Percentiles rank a stretch among this genome's conserved stretches.
phyloP scores from a whole-genome alignment of 805 yeast species.

The Lipomyces kockii region DNA sequence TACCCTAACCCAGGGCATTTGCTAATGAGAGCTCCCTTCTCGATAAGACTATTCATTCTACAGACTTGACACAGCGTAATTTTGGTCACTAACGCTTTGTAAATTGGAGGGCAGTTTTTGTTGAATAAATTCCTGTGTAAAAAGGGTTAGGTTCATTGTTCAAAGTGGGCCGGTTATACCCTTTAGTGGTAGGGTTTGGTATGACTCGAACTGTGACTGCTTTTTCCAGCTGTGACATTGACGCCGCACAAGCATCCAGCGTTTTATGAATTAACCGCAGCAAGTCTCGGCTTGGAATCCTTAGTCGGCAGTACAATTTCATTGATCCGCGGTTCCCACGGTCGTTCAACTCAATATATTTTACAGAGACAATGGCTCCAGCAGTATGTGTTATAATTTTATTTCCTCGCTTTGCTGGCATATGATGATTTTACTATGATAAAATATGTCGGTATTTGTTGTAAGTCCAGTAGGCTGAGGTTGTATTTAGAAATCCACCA shows the following conservation, averaged over 20 bases:
- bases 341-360: neutral
- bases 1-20: neutral
- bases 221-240: neutral
- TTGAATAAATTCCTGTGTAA: no score
- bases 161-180: no score
- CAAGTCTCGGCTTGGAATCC: neutral
- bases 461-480: conserved; percentile 76
- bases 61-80: neutral
- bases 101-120: no score
- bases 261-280: neutral
- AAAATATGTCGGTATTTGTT: conserved; percentile 20
- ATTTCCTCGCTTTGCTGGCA: conserved; percentile 36
- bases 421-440: conserved; percentile 5
- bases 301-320: neutral
- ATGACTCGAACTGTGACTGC: neutral
- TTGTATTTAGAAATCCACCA: conserved; percentile 63
- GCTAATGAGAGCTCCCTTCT: neutral
- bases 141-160: no score
- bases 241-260: neutral
- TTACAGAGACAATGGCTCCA: conserved; percentile 15
- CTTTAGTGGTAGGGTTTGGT: no score
- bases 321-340: neutral
- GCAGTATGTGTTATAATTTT: conserved; percentile 24
- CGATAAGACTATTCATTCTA: no score
- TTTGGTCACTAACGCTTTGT: no score